Evolutionary conservation across 441 rosid genomes (phyloP), one percentile per base, ranked within the genome.

Genomic region (Manihot esculenta): DNA sequence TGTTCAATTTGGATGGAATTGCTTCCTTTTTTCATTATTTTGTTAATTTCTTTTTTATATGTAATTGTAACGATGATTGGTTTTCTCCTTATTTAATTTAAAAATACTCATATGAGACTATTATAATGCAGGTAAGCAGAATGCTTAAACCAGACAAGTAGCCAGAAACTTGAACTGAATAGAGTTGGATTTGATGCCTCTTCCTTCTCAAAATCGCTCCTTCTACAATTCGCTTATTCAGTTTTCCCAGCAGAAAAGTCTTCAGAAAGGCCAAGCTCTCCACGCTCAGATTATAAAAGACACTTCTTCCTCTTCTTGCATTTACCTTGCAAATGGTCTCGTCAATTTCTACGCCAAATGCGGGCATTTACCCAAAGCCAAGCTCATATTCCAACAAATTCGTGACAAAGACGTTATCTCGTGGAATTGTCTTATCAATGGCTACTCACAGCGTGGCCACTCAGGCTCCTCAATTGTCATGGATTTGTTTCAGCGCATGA

Each of bases 61-160:
- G 24, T 65, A 45, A 23, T 13, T 54, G n/a, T 38, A 44, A 20
- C 21, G 14, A 11, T 42, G 61, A 26, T 33, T 26, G n/a, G 26
- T 27, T 15, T 27, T 20, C 21, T 64, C 53, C 1, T 68, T 26
- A 5, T 23, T 65, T 15, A n/a, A 5, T 38, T 23, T 26, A 62
- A 74, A 50, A 50, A 55, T 74, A 71, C 48, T 72, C 49, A 1
- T 66, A 51, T 72, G 57, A 72, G 57, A 63, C 64, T 42, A 5
- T 72, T 42, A 75, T 83, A 81, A 47, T 65, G 72, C 86, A 94
- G 97, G 80, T 86, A 64, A 83, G 80, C 79, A 92, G 84, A 87
- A 87, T 88, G 92, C 98, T 91, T 80, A 91, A 91, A 85, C 93
- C 90, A 20, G 96, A 89, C 67, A 94, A 91, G 83, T 91, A 96